Evolutionary conservation across 2,329 filamentous ascomycete genomes (phyloP).

Genomic region (Trichoderma polysporum): DNA sequence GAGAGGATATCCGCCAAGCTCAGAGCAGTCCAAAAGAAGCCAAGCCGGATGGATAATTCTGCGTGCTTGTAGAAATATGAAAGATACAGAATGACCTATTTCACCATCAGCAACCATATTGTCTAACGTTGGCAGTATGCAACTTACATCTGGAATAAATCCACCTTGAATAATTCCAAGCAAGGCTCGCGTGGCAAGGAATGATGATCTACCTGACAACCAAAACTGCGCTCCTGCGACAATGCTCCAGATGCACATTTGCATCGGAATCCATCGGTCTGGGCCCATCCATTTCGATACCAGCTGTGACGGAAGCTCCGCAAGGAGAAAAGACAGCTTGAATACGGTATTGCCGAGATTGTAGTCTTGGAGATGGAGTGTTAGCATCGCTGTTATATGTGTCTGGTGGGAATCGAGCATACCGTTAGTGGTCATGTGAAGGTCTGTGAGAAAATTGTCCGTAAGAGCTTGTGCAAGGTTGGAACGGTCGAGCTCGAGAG

Average conservation of each 20-base stretch:
- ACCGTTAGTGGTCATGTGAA: conserved; percentile 40
- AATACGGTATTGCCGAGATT: conserved; percentile 38
- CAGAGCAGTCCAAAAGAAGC: conserved; percentile 69
- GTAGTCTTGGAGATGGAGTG: conserved; percentile 29
- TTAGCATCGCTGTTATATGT: not conserved
- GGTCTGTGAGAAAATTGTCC: conserved; percentile 47
- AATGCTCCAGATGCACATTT: conserved; percentile 57
- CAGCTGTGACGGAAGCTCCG: conserved; percentile 58
- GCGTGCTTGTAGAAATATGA: conserved; percentile 74
- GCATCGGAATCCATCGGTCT: conserved; percentile 60
- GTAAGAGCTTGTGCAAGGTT: conserved; percentile 49
- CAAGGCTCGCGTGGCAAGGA: conserved; percentile 40
- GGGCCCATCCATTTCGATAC: conserved; percentile 58
- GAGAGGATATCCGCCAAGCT: conserved; percentile 54
- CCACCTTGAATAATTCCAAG: conserved; percentile 46
- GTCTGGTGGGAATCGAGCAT: not conserved
- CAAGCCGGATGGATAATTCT: conserved; percentile 66
- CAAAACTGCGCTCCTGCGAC: conserved; percentile 50
- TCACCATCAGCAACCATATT: conserved; percentile 12
- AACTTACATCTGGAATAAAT: conserved; percentile 45
- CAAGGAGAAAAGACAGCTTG: conserved; percentile 33
- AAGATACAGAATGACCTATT: conserved; percentile 51
- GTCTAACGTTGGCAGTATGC: accelerated
- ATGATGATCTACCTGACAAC: conserved; percentile 40
- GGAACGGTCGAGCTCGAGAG: conserved; percentile 49